Evolutionary conservation across 164 flowering plant species (phyloP).

Genomic region (Euptelea pleiosperma): DNA sequence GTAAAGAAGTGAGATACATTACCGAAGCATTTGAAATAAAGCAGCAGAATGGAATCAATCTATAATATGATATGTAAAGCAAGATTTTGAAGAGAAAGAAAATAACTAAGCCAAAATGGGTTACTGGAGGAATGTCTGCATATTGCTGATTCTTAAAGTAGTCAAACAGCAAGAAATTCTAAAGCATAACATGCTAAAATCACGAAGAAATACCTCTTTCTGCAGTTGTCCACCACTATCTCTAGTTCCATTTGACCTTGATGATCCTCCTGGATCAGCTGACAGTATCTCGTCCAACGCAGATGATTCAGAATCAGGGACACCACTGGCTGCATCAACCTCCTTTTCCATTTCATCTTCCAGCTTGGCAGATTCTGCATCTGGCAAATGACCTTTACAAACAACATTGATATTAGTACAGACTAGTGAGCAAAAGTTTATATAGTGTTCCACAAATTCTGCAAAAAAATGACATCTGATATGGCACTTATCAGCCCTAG

Average conservation of each 20-base stretch:
- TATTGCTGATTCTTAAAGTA: neutral
- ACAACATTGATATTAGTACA: neutral
- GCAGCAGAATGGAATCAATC: neutral
- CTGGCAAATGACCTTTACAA: constrained; percentile 33
- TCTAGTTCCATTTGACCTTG: constrained; percentile 23
- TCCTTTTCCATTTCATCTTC: constrained; percentile 34
- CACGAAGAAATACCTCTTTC: constrained; percentile 48
- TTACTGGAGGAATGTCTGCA: neutral
- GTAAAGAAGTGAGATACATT: constrained; percentile 2
- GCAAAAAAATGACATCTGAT: neutral
- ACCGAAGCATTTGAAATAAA: constrained; percentile 7
- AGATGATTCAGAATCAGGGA: constrained; percentile 33
- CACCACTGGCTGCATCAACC: constrained; percentile 19
- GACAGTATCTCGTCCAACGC: constrained; percentile 66
- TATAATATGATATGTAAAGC: neutral
- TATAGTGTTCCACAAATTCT: neutral
- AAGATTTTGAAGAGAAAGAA: neutral
- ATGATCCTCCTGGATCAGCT: constrained; percentile 33
- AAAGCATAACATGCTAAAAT: neutral
- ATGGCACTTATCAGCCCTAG: neutral
- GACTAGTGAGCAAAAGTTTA: neutral
- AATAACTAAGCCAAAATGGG: neutral
- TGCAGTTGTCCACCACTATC: constrained; percentile 30
- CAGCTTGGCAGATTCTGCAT: constrained; percentile 30
- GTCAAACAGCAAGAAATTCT: neutral